Conservation (phyloP, 371 early-diverging fungal species). For the Saksenaea oblongispora region DNA sequence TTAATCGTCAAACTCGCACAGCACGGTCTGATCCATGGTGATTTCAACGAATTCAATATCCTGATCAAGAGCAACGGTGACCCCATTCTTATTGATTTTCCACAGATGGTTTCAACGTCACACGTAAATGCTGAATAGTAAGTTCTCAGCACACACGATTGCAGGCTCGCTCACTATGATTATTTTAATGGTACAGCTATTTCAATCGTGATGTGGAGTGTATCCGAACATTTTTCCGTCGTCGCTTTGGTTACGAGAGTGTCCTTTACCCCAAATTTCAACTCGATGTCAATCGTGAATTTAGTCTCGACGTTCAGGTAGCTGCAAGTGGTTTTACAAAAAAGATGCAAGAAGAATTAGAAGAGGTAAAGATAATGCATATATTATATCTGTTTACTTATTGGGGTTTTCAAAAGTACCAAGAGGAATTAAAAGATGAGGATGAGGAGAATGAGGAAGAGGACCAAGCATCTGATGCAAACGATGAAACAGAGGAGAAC, state of each 20-base stretch:
- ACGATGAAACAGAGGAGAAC: slow-evolving; percentile 37
- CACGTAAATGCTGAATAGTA: slow-evolving; percentile 93
- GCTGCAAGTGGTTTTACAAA: slow-evolving; percentile 94
- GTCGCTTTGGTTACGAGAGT: slow-evolving; percentile 89
- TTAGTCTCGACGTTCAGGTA: slow-evolving; percentile 92
- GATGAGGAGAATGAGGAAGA: slow-evolving; percentile 40
- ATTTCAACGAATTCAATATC: slow-evolving; percentile 99
- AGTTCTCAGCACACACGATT: not conserved
- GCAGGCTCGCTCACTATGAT: not conserved
- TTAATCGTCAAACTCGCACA: slow-evolving; percentile 94
- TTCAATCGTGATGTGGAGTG: slow-evolving; percentile 99
- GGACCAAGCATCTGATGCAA: slow-evolving; percentile 26
- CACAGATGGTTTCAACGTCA: slow-evolving; percentile 98
- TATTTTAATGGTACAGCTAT: slow-evolving; percentile 52
- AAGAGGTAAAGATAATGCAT: slow-evolving; percentile 51
- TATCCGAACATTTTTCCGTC: slow-evolving; percentile 92
- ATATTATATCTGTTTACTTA: not conserved
- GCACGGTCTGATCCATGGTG: slow-evolving; percentile 98
- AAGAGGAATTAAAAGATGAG: slow-evolving; percentile 52
- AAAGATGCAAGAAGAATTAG: slow-evolving; percentile 87
- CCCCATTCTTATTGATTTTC: slow-evolving; percentile 98
- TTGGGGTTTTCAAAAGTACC: slow-evolving; percentile 22
- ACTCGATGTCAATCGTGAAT: slow-evolving; percentile 80
- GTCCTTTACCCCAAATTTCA: slow-evolving; percentile 87
- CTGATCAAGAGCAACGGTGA: slow-evolving; percentile 85